Evolutionary conservation across 257 asterid genomes (phyloP), one percentile per base, ranked within the genome.

Genomic region (Nicotiana tabacum): DNA sequence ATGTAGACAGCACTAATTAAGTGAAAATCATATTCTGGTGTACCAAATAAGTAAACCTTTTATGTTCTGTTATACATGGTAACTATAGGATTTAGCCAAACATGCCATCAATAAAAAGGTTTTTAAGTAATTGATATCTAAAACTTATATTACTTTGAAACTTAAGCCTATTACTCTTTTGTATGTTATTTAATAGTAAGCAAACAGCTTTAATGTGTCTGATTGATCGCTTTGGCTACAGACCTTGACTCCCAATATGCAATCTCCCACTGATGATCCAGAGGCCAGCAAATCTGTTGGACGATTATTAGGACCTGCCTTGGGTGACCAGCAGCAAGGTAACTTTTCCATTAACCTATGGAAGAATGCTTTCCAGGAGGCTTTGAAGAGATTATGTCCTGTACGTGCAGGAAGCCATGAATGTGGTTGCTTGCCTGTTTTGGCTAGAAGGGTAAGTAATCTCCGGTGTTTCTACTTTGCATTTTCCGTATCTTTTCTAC

Each of bases 371-470:
- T 96, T 96, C 85, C 89, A 87, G 53, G 99, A 96, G 83, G 96
- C 94, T 85, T 87, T 90, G 69, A 89, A 68, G 83, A 90, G 98
- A 87, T 97, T 96, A 77, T 96, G 99, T 84, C 99, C 99, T 77
- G 97, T 96, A 87, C 94, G 98, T 81, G 97, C 95, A 57, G 97
- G 89, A 82, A 94, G 95, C 24, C 97, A 94, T 85, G 98, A 90
- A 83, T 96, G 99, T 84, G 99, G 99, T 84, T 96, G 99, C 90
- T 91, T 96, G 91, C 95, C 98, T 86, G 93, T 94, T 84, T 85
- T 94, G 90, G 91, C 97, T 64, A 92, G 92, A 88, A 93, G 93
- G 95, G 99, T 94, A 83, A 62, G 90, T 82, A 81, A 60, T 82
- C 48, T 66, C 57, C 18, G 24, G 65, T 78, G 58, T 58, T 55